These are phyloP conservation scores for Meyerozyma athensensis DNA, from an alignment of 1,139 yeast species.

Conservation along the genomic window DNA sequence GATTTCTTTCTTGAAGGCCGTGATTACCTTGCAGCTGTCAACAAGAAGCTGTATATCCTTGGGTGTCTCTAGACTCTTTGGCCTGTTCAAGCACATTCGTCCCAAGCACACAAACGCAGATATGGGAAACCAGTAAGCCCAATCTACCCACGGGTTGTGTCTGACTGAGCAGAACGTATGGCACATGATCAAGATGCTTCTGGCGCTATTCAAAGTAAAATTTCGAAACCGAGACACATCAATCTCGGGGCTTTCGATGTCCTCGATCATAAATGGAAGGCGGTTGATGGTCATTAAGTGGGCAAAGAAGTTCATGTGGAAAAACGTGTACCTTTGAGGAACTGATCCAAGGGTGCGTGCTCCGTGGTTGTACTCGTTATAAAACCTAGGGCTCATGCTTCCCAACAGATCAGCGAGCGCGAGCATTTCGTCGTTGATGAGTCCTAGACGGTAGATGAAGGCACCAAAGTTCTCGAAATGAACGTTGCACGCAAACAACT, in stretches of 20 bases:
- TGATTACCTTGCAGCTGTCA: conserved; percentile 23
- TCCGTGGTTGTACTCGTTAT: conserved; percentile 6
- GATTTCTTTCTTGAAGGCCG: conserved; percentile 4
- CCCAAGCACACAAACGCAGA: conserved; percentile 31
- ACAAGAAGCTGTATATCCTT: conserved; percentile 29
- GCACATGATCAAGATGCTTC: conserved; percentile 29
- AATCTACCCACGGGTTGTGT: conserved; percentile 20
- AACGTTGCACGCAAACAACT: conserved; percentile 11
- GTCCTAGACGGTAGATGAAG: conserved; percentile 7
- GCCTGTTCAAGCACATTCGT: conserved; percentile 29
- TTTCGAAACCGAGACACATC: conserved; percentile 20
- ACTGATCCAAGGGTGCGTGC: background rate
- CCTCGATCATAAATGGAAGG: conserved; percentile 21
- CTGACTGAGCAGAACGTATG: conserved; percentile 15
- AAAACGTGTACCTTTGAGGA: conserved; percentile 15
- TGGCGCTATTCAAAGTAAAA: conserved; percentile 28
- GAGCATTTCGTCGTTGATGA: conserved; percentile 10
- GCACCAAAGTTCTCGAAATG: conserved; percentile 7
- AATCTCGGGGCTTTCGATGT: conserved; percentile 13
- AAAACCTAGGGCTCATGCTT: conserved; percentile 9
- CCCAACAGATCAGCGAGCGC: conserved; percentile 6
- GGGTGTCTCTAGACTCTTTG: conserved; percentile 23
- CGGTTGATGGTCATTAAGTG: conserved; percentile 36
- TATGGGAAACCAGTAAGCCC: conserved; percentile 31
- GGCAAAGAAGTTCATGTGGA: conserved; percentile 27